Conservation (phyloP, 192 early-diverging fungal species). For the Coemansia biformis region DNA sequence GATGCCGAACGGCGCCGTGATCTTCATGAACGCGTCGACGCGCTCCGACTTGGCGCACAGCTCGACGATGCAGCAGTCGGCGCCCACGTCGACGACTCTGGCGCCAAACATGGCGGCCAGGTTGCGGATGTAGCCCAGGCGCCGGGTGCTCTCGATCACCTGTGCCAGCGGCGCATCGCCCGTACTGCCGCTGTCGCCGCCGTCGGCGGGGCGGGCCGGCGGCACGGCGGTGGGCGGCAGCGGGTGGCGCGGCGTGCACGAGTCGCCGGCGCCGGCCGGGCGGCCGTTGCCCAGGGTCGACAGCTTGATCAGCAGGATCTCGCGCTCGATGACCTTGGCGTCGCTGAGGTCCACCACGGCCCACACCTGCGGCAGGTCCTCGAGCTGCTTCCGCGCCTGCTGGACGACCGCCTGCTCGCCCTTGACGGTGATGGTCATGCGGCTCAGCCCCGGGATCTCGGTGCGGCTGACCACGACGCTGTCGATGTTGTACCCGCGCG, state of each 20-base stretch:
- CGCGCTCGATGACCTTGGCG: conserved; percentile 81
- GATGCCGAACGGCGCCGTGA: conserved; percentile 93
- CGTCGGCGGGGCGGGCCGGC: conserved; percentile 25
- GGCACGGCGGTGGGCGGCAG: conserved; percentile 26
- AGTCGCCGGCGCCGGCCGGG: conserved; percentile 23
- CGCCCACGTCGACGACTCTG: conserved; percentile 79
- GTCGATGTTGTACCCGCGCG: conserved; percentile 95
- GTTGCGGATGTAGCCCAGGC: conserved; percentile 45
- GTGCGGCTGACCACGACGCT: conserved; percentile 94
- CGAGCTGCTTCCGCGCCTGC: conserved; percentile 88
- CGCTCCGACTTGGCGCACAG: conserved; percentile 83
- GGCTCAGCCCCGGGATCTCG: conserved; percentile 82
- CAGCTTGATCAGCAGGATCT: conserved; percentile 91
- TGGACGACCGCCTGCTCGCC: conserved; percentile 80
- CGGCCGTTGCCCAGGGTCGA: conserved; percentile 73
- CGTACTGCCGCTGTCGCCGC: conserved; percentile 10
- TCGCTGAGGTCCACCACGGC: conserved; percentile 94
- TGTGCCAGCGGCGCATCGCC: conserved; percentile 53
- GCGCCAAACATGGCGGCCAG: conserved; percentile 83
- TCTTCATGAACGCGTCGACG: conserved; percentile 86
- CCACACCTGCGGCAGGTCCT: conserved; percentile 94
- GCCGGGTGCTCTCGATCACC: conserved; percentile 62
- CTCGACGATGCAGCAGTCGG: conserved; percentile 79
- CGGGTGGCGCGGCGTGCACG: conserved; percentile 42
- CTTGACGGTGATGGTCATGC: conserved; percentile 92